Evolutionary conservation across 2,329 filamentous ascomycete species (phyloP).

Genomic region (Alternaria rosae): DNA sequence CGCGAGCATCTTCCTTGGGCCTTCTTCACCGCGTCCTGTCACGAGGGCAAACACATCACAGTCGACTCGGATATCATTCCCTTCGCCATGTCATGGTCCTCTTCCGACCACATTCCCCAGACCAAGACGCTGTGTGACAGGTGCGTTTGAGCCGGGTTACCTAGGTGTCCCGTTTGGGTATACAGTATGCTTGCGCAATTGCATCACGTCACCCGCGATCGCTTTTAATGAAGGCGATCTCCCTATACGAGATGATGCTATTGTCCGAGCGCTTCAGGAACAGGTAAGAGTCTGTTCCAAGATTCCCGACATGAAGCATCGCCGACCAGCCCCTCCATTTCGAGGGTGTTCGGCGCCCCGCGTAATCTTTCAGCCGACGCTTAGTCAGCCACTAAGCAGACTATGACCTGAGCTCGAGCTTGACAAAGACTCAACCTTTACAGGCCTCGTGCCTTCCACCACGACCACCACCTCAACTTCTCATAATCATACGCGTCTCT

Average conservation of each 20-base stretch:
- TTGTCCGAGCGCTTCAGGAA: conserved; percentile 27
- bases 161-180: conserved; percentile 6
- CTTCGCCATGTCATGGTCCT: not conserved
- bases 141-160: conserved; percentile 11
- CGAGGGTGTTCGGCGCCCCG: conserved; percentile 5
- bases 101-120: not conserved
- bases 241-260: conserved; percentile 19
- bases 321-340: conserved; percentile 5
- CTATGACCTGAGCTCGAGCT: conserved; percentile 13
- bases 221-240: conserved; percentile 6
- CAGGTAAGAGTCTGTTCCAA: conserved; percentile 26
- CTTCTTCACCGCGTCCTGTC: conserved; percentile 11
- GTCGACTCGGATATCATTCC: conserved; percentile 2
- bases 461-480: not conserved
- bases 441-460: conserved; percentile 21
- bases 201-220: conserved; percentile 2
- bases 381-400: conserved; percentile 19
- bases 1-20: conserved; percentile 14
- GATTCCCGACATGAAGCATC: not conserved
- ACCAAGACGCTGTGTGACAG: conserved; percentile 1
- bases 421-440: conserved; percentile 18
- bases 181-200: conserved; percentile 12
- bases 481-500: conserved; percentile 1
- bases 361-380: conserved; percentile 13
- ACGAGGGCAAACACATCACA: conserved; percentile 7